Percentiles rank a stretch among this genome's conserved stretches.
These are phyloP conservation scores for Trichoderma sp. DNA, from an alignment of 2,329 filamentous ascomycete species.

Conservation along the genomic window DNA sequence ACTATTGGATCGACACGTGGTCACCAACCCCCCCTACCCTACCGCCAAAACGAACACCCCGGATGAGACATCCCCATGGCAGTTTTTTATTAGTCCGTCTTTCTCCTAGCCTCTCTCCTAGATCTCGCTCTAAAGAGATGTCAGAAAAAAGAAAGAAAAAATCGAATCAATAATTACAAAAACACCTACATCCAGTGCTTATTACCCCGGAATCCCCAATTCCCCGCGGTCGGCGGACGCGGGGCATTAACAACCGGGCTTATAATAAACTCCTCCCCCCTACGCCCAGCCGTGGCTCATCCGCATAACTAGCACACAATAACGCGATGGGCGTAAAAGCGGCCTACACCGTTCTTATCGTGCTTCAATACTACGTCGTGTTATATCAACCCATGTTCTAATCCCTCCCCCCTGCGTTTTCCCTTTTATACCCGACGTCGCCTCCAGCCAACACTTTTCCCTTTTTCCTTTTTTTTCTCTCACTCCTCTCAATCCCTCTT, in stretches of 20 bases:
- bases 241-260: slow-evolving; percentile 6
- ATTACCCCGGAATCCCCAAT: slow-evolving; percentile 10
- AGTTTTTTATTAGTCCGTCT: neutral
- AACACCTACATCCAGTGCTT: neutral
- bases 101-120: neutral
- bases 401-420: neutral
- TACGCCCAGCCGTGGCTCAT: neutral
- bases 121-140: neutral
- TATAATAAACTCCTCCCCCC: neutral
- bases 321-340: neutral
- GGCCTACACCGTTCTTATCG: slow-evolving; percentile 10
- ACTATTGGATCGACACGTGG: slow-evolving; percentile 1
- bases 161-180: neutral
- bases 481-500: neutral
- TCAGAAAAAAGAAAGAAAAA: neutral
- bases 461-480: neutral
- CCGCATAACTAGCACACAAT: neutral
- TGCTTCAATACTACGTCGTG: neutral
- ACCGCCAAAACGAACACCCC: neutral
- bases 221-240: slow-evolving; percentile 1
- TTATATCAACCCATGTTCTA: neutral
- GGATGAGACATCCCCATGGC: slow-evolving; percentile 1
- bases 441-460: neutral
- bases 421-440: neutral
- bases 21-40: neutral